A percentile compares a stretch with the other conserved stretches of the same genome.
These are phyloP conservation scores for Candida silvicultrix DNA, from an alignment of 805 yeast genomes.

Conservation along the genomic window DNA sequence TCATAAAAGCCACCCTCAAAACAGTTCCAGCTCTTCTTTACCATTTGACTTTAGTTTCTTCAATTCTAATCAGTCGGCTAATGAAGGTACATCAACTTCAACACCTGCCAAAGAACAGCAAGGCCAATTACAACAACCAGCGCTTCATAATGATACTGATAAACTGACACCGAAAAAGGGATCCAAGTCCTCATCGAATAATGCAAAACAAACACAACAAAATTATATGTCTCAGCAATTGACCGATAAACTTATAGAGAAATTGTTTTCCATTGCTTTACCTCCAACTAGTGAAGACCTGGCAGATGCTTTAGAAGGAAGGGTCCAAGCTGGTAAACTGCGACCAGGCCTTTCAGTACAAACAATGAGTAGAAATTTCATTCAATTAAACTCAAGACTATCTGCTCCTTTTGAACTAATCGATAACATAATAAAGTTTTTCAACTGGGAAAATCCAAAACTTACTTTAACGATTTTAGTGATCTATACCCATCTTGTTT, in stretches of 20 bases:
- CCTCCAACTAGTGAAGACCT: constrained; percentile 52
- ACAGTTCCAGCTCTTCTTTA: not conserved
- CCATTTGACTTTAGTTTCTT: constrained; percentile 7
- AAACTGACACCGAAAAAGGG: not conserved
- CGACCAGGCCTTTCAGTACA: constrained; percentile 70
- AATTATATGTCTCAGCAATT: constrained; percentile 21
- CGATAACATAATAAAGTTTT: constrained; percentile 47
- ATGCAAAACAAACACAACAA: not conserved
- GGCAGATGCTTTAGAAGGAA: constrained; percentile 36
- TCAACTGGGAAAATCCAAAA: constrained; percentile 60
- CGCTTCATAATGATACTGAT: not conserved
- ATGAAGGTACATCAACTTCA: not conserved
- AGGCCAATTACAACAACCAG: not conserved
- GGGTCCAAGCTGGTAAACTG: constrained; percentile 54
- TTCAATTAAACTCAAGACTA: constrained; percentile 54
- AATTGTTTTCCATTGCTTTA: constrained; percentile 62
- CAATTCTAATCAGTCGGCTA: not conserved
- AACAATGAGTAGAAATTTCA: constrained; percentile 61
- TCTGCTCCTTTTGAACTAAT: constrained; percentile 55
- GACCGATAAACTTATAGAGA: constrained; percentile 69
- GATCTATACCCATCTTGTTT: constrained; percentile 42
- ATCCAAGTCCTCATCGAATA: not conserved
- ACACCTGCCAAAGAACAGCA: not conserved
- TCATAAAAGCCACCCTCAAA: not conserved
- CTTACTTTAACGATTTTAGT: constrained; percentile 54